Conservation (phyloP, 306 rosid genomes). For the Cicer bijugum region DNA sequence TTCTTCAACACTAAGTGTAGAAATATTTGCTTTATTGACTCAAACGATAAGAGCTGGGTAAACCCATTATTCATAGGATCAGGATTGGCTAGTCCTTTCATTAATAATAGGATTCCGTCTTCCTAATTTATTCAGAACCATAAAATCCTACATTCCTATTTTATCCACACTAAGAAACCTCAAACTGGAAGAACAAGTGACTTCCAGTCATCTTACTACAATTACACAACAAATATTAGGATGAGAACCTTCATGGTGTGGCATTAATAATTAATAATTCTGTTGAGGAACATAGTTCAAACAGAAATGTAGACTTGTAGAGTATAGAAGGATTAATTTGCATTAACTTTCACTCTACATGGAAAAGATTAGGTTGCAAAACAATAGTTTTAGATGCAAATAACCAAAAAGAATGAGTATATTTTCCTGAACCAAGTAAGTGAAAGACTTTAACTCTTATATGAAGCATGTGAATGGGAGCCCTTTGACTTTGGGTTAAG, state of each 20-base stretch:
- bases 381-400: neutral
- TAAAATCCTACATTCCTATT: neutral
- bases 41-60: no score
- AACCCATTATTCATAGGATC: no score
- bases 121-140: neutral
- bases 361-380: neutral
- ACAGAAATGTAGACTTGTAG: neutral
- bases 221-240: neutral
- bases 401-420: neutral
- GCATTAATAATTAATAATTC: neutral
- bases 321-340: constrained; percentile 10
- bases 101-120: no score
- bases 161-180: neutral
- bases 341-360: constrained; percentile 10
- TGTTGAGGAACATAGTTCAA: neutral
- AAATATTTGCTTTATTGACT: no score
- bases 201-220: neutral
- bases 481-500: constrained; percentile 3
- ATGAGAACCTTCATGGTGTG: neutral
- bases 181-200: neutral
- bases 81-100: no score
- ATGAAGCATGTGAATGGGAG: neutral
- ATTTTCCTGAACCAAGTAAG: neutral
- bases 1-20: no score
- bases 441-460: neutral